Conservation (phyloP, 2,329 filamentous ascomycete species). For the Akanthomyces dipterigenus region DNA sequence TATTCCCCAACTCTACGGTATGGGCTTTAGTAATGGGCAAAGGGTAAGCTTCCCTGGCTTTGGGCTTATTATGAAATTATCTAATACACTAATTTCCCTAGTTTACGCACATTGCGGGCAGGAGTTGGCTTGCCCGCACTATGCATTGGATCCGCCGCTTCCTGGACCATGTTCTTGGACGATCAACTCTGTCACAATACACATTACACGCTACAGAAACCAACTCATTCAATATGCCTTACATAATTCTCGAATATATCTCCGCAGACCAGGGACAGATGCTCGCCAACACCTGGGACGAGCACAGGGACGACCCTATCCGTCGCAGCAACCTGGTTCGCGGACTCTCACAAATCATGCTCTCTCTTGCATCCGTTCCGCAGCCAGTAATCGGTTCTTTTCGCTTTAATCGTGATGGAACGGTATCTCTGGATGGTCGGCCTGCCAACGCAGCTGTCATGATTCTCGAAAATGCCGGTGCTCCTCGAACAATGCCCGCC, state of each 20-base stretch:
- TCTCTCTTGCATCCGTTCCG: conserved; percentile 21
- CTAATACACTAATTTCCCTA: not conserved
- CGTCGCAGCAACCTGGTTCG: conserved; percentile 18
- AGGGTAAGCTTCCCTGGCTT: not conserved
- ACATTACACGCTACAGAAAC: not conserved
- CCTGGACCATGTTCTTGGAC: not conserved
- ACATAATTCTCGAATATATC: not conserved
- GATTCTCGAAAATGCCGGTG: conserved; percentile 18
- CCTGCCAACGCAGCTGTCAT: conserved; percentile 23
- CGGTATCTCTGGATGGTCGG: conserved; percentile 24
- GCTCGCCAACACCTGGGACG: not conserved
- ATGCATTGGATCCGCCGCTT: not conserved
- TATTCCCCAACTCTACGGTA: conserved; percentile 15
- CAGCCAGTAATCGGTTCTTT: conserved; percentile 20
- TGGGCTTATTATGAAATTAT: not conserved
- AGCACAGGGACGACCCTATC: not conserved
- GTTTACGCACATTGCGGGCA: not conserved
- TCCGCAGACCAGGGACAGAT: not conserved
- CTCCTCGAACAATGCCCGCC: conserved; percentile 21
- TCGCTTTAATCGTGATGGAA: conserved; percentile 19
- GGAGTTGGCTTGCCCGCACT: not conserved
- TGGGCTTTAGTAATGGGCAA: conserved; percentile 7
- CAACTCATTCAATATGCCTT: not conserved
- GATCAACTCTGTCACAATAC: not conserved
- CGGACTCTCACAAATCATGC: conserved; percentile 20